Evolutionary conservation across 2,329 filamentous ascomycete genomes (phyloP), one percentile per base, ranked within the genome.

Genomic region (Sphaerulina vaccinii): DNA sequence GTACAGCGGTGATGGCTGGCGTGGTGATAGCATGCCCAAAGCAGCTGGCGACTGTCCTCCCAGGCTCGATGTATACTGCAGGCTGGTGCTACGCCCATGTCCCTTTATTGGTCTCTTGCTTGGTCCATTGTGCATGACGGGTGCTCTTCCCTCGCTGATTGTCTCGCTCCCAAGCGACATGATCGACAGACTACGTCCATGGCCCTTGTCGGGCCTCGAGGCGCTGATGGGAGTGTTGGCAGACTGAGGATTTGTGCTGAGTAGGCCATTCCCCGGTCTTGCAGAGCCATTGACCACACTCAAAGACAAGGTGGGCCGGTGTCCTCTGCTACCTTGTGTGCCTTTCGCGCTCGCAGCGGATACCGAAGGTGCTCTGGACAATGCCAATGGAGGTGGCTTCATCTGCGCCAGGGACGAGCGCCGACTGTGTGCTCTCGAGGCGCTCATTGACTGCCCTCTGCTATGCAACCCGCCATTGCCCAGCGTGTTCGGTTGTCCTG

Each of bases 41-140:
- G 42, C 36, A 15, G 59, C 47, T 35, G 58, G 52, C 27, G 61
- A 51, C 3, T 33, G 40, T 23, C 39, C 40, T 15, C 56, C 50
- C 21, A 57, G 50, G 43, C 49, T 77, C 40, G 83, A 75, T 57
- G 82, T 68, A 59, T 92, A 86, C 68, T 95, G 90, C 54, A 95
- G 73, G 73, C 90, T 96, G 19, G 88, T 83, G 32, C 90, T 90
- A 46, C 90, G 80, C 41, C 79, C 83, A 74, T 96, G 90, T 3
- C 85, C 81, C 61, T 83, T 82, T 15, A 65, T 67, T 16, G 82
- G 79, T 46, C 82, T 78, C 45, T 67, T 65, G 8, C 65, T 60
- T 7, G 51, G 13, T 10, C 47, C 22, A 13, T 50, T 47, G 21
- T 50, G 43, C 27, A 50, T 41, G 21, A 50, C 40, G 5, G 57